phyloP scores from a whole-genome alignment of 2,329 filamentous ascomycete species.

The Hymenoscyphus fructigenus region DNA sequence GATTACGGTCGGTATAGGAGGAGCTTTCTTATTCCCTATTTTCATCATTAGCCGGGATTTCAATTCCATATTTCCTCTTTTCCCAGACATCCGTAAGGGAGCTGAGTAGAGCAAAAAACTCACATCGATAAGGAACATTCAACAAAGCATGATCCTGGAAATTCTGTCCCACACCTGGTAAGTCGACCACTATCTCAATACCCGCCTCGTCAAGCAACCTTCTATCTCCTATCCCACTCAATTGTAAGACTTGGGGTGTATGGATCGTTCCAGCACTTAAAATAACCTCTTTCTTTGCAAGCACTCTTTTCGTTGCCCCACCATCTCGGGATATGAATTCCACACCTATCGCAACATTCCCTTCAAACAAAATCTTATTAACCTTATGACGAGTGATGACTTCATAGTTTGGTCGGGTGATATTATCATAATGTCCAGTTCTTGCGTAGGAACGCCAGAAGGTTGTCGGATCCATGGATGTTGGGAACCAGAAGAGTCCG shows the following conservation, averaged over 20 bases:
- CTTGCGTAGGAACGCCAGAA: constrained; percentile 6
- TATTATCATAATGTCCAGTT: constrained; percentile 4
- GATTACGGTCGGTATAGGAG: neutral
- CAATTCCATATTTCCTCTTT: neutral
- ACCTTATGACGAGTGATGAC: constrained; percentile 2
- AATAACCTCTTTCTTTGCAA: constrained; percentile 43
- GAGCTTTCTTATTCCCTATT: neutral
- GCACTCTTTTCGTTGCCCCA: neutral
- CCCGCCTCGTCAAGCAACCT: constrained; percentile 39
- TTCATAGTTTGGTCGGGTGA: constrained; percentile 6
- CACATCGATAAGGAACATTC: neutral
- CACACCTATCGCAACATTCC: neutral
- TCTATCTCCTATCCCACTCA: constrained; percentile 43
- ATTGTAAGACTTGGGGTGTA: constrained; percentile 46
- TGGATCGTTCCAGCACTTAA: constrained; percentile 46
- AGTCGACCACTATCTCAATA: constrained; percentile 52
- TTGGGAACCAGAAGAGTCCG: constrained; percentile 6
- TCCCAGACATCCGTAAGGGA: too few species aligned
- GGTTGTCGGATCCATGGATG: neutral
- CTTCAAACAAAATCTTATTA: constrained; percentile 6
- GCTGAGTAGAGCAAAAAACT: too few species aligned
- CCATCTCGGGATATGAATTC: neutral
- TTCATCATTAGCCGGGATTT: neutral
- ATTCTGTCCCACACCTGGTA: constrained; percentile 63
- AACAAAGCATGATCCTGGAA: constrained; percentile 48